These are phyloP conservation scores for Fusarium setosum DNA, from an alignment of 2,329 filamentous ascomycete species.

Conservation along the genomic window DNA sequence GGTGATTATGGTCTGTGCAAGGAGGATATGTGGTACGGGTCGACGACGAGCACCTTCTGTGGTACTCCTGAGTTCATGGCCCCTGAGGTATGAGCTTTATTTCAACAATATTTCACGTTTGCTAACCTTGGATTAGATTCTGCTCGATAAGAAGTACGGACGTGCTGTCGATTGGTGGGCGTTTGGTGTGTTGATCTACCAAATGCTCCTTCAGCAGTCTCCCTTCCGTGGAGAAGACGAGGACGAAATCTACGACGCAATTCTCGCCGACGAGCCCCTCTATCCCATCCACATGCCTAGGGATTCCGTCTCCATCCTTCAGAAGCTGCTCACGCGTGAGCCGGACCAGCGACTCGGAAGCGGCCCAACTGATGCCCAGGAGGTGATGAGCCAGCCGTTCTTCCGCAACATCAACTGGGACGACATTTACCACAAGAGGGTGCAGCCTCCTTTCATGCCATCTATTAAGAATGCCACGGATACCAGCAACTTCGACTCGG, in stretches of 20 bases:
- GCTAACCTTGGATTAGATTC: constrained; percentile 71
- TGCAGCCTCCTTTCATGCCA: constrained; percentile 89
- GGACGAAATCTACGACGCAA: constrained; percentile 99
- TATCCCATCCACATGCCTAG: constrained; percentile 99
- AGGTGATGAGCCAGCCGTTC: constrained; percentile 99
- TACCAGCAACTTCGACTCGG: constrained; percentile 99
- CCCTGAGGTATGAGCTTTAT: constrained; percentile 77
- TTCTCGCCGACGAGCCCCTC: constrained; percentile 94
- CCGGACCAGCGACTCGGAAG: constrained; percentile 93
- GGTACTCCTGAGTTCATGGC: constrained; percentile 99
- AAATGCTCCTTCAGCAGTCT: constrained; percentile 99
- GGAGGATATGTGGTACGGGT: constrained; percentile 99
- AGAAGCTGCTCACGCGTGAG: constrained; percentile 96
- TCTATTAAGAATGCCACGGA: constrained; percentile 92
- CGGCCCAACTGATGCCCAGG: constrained; percentile 95
- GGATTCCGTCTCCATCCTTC: constrained; percentile 96
- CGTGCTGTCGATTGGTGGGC: constrained; percentile 99
- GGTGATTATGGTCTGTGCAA: constrained; percentile 99
- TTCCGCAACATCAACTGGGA: constrained; percentile 99
- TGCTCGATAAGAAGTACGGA: constrained; percentile 98
- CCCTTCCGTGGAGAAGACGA: constrained; percentile 99
- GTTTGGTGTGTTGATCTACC: constrained; percentile 98
- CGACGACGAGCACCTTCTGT: constrained; percentile 97
- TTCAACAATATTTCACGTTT: neutral
- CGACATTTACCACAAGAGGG: constrained; percentile 95